These are phyloP conservation scores for Penicillium sp. DNA, from an alignment of 2,329 filamentous ascomycete species.

Conservation along the genomic window DNA sequence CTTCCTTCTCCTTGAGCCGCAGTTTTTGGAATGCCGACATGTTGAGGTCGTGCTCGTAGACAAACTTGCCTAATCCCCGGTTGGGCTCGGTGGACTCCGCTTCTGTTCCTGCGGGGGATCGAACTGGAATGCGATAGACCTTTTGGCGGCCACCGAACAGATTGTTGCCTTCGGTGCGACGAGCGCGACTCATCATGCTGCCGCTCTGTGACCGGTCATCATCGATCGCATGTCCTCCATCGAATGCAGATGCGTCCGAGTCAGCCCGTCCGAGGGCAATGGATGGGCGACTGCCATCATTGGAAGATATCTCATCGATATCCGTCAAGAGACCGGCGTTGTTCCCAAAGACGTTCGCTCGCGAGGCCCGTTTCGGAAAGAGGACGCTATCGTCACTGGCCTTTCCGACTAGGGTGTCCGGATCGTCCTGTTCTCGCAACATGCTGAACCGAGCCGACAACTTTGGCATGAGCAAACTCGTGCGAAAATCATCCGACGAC, in stretches of 20 bases:
- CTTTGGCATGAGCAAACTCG: conserved; percentile 91
- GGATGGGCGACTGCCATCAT: conserved; percentile 56
- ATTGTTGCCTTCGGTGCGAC: conserved; percentile 83
- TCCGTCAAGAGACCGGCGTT: conserved; percentile 60
- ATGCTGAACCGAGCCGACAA: conserved; percentile 94
- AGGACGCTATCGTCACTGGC: conserved; percentile 93
- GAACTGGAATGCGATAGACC: conserved; percentile 74
- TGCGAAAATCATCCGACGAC: conserved; percentile 82
- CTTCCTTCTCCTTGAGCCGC: conserved; percentile 49
- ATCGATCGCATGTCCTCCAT: conserved; percentile 54
- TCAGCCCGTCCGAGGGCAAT: conserved; percentile 55
- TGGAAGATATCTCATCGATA: conserved; percentile 85
- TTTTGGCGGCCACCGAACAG: conserved; percentile 94
- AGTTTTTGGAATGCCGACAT: conserved; percentile 78
- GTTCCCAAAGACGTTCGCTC: conserved; percentile 66
- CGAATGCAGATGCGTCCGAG: conserved; percentile 59
- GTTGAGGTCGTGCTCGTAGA: conserved; percentile 84
- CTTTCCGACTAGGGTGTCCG: conserved; percentile 80
- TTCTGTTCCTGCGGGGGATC: conserved; percentile 31
- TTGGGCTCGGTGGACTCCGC: conserved; percentile 28
- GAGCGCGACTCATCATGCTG: conserved; percentile 77
- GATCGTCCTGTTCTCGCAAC: conserved; percentile 90
- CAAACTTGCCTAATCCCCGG: conserved; percentile 52
- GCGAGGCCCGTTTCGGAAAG: conserved; percentile 72
- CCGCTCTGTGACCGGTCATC: conserved; percentile 54